Conservation (phyloP, 2,329 filamentous ascomycete species). For the Fusarium sp. region DNA sequence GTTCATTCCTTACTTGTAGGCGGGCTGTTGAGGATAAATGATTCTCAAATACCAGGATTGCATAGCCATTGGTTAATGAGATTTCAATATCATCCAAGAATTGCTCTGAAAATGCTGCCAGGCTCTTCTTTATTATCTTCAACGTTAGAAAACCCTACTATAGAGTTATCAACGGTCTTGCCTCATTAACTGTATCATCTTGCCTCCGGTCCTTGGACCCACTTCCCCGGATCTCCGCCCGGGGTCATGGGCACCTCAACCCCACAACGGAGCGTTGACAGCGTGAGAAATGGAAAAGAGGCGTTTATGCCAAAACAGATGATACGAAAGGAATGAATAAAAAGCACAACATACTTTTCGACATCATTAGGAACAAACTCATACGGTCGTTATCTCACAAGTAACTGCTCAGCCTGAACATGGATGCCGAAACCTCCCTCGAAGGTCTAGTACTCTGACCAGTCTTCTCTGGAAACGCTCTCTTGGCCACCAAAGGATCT, state of each 20-base stretch:
- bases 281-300: neutral
- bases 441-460: too few species aligned
- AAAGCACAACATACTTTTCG: neutral
- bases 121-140: neutral
- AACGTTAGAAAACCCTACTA: neutral
- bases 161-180: neutral
- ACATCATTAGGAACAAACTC: neutral
- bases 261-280: neutral
- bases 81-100: neutral
- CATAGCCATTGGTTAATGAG: neutral
- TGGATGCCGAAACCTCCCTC: neutral
- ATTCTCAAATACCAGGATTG: neutral
- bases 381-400: neutral
- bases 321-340: neutral
- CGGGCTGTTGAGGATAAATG: neutral
- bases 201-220: neutral
- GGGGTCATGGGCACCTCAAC: conserved; percentile 16
- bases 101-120: neutral
- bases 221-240: conserved; percentile 3
- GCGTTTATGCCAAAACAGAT: neutral
- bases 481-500: neutral
- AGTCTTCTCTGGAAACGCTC: conserved; percentile 16
- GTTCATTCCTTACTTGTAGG: neutral
- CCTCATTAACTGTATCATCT: neutral
- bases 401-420: neutral